A percentile compares a stretch with the other conserved stretches of the same genome.
These are phyloP conservation scores for Amanita pallidorosea DNA, from an alignment of 768 basidiomycete genomes.

Conservation along the genomic window DNA sequence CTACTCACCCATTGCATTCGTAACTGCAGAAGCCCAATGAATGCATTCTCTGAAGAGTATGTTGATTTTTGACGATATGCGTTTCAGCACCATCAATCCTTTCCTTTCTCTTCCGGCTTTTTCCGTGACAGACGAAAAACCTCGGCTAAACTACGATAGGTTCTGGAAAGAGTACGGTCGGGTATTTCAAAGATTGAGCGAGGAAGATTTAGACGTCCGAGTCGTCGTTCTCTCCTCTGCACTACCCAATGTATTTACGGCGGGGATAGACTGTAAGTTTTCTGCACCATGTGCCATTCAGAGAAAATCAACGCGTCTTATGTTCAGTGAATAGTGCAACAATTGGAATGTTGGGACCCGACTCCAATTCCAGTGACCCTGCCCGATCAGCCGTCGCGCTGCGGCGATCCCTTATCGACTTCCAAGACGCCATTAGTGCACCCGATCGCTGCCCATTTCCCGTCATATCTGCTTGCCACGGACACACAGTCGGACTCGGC, in stretches of 20 bases:
- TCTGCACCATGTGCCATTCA: not conserved
- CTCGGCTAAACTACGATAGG: no score
- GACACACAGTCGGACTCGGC: constrained; percentile 63
- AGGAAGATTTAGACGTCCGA: constrained; percentile 44
- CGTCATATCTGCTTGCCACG: constrained; percentile 76
- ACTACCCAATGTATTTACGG: constrained; percentile 67
- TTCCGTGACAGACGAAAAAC: no score
- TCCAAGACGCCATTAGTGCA: constrained; percentile 63
- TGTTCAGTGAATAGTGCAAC: constrained; percentile 20
- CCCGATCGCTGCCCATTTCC: constrained; percentile 66
- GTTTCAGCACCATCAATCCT: not conserved
- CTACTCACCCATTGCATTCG: not conserved
- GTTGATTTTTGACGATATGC: not conserved
- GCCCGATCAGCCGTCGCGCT: constrained; percentile 41
- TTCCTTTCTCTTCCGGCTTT: no score
- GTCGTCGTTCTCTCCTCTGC: constrained; percentile 65
- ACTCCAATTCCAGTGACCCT: constrained; percentile 24
- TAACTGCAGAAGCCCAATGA: constrained; percentile 43
- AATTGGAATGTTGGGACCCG: constrained; percentile 12
- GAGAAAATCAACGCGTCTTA: not conserved
- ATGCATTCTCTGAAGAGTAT: constrained; percentile 38
- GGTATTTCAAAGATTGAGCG: constrained; percentile 45
- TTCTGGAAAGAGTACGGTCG: constrained; percentile 56
- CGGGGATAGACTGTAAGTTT: constrained; percentile 67
- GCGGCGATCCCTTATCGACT: constrained; percentile 36